A percentile compares a stretch with the other conserved stretches of the same genome.
phyloP scores from a whole-genome alignment of 208 protist genomes.

The Trypanosoma rangeli region DNA sequence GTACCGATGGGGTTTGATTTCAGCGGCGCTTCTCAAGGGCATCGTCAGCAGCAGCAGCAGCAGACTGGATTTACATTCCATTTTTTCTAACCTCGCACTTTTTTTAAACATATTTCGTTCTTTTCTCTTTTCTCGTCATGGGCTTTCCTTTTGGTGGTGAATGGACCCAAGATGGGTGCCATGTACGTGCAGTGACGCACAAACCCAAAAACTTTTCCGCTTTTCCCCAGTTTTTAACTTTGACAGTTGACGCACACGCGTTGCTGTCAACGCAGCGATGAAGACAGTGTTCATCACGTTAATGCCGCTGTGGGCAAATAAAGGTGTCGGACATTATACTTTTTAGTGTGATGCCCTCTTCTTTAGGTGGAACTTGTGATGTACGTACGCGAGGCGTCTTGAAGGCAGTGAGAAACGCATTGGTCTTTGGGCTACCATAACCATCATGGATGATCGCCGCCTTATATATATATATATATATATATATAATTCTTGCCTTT shows the following conservation, averaged over 20 bases:
- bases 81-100: conserved; percentile 17
- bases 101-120: background rate
- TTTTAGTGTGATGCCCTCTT: background rate
- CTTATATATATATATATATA: background rate
- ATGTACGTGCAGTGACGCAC: background rate
- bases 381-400: background rate
- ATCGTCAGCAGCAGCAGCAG: conserved; percentile 6
- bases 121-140: background rate
- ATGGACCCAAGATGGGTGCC: background rate
- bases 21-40: conserved; percentile 12
- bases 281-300: background rate
- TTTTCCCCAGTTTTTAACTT: background rate
- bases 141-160: background rate
- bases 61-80: conserved; percentile 28
- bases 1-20: conserved; percentile 24
- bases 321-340: background rate
- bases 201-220: background rate
- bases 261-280: background rate
- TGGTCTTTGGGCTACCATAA: background rate
- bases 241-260: background rate
- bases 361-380: background rate
- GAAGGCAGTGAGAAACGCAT: background rate
- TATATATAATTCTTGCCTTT: background rate
- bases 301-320: background rate
- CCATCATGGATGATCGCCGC: background rate